Evolutionary conservation across 1,284 basidiomycete genomes (phyloP).

Genomic region (Thelephora terrestris): DNA sequence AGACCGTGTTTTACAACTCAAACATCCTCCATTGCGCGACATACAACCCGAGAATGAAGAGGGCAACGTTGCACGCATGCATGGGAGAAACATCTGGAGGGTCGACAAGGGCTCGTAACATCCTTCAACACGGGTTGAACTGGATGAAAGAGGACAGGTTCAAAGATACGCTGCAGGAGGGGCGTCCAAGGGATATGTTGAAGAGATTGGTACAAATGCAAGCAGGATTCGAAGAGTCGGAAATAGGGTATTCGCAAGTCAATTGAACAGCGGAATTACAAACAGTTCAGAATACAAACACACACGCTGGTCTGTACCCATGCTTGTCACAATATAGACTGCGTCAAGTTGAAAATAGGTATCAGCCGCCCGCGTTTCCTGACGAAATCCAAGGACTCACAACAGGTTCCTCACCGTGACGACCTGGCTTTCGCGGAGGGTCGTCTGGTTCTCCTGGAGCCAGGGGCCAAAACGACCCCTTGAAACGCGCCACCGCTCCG

Average conservation of each 20-base stretch:
- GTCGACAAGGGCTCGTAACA: slow-evolving; percentile 56
- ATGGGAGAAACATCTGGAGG: slow-evolving; percentile 62
- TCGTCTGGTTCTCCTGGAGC: too few relatives aligned
- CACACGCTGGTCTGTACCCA: background rate
- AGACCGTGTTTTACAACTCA: slow-evolving; percentile 77
- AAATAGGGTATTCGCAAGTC: slow-evolving; percentile 44
- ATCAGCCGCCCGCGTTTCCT: too few relatives aligned
- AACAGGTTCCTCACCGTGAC: too few relatives aligned
- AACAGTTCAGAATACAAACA: background rate
- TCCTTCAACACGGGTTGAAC: slow-evolving; percentile 69
- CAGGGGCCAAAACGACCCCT: slow-evolving; percentile 6
- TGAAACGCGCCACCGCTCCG: slow-evolving; percentile 2
- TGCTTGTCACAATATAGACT: background rate
- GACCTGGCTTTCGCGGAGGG: too few relatives aligned
- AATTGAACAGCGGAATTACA: slow-evolving; percentile 13
- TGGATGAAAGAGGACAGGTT: slow-evolving; percentile 66
- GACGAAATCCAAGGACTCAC: too few relatives aligned
- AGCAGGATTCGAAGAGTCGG: slow-evolving; percentile 25
- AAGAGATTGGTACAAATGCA: slow-evolving; percentile 51
- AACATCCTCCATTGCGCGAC: slow-evolving; percentile 72
- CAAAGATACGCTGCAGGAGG: slow-evolving; percentile 37
- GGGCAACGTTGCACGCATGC: slow-evolving; percentile 68
- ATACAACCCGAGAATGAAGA: slow-evolving; percentile 42
- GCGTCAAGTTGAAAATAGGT: background rate
- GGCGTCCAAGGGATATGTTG: slow-evolving; percentile 43